Conservation (phyloP, 129 eudicot genomes). For the Flaveria bidentis region DNA sequence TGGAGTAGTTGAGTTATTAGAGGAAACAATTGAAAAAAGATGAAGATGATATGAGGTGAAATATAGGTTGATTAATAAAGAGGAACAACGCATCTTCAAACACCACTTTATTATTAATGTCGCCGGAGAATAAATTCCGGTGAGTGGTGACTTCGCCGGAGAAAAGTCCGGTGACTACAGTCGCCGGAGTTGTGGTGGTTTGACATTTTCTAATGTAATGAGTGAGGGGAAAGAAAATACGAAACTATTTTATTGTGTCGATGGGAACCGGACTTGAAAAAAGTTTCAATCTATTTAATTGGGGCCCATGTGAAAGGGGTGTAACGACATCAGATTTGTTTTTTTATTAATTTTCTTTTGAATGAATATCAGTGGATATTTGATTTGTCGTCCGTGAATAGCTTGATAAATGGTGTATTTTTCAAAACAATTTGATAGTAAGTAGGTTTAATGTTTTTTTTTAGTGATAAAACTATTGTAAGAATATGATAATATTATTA, state of each 20-base stretch:
- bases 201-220: neutral
- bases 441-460: too few relatives aligned
- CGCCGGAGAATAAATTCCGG: neutral
- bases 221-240: neutral
- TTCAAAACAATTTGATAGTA: too few relatives aligned
- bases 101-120: neutral
- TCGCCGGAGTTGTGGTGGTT: slow-evolving; percentile 6
- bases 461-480: too few relatives aligned
- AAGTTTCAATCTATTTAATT: neutral
- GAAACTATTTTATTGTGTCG: neutral
- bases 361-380: neutral
- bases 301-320: neutral
- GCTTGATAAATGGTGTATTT: too few relatives aligned
- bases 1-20: too few relatives aligned
- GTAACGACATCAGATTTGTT: neutral
- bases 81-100: neutral
- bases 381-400: too few relatives aligned
- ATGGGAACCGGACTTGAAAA: neutral
- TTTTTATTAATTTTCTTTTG: neutral
- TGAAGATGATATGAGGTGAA: neutral
- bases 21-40: neutral
- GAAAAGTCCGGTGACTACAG: neutral
- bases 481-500: too few relatives aligned
- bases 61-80: neutral
- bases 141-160: neutral